Base-by-base conservation (phyloP, 768 basidiomycete genomes). In the Pholiota molesta region DNA sequence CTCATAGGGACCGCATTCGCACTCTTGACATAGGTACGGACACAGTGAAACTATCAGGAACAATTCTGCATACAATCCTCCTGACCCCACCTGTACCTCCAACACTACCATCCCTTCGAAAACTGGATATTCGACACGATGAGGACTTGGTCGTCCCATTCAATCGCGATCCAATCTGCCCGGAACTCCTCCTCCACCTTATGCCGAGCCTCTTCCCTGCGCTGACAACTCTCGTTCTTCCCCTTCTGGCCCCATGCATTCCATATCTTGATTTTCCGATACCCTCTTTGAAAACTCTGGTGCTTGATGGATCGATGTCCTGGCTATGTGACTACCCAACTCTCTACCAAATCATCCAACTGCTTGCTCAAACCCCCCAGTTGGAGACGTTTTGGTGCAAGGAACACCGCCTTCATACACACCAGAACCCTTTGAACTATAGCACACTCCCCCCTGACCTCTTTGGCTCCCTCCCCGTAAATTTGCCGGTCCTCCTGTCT, bases 291-390 rank as follows among this genome's bases (percentile, higher is more conserved):
- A 29, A 16, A 19, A 57, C 55, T 13, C 55, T 57, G 26, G 29
- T 57, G 21, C 55, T 57, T 17, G 55, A 57, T 21, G 55, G 55
- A 26, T 40, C 55, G 28, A 29, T 29, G 21, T 45, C 23, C 14
- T 49, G 5, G n/a, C 10, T 6, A 8, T 49, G 47, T 49, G 21
- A 49, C 23, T 26, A 49, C 8, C 47, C 19, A n/a, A 5, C 7
- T 10, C 7, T 57, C 28, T 29, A 26, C 42, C 55, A 57, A n/a
- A 28, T 57, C 7, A 21, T 40, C 13, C 19, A 45, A 17, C n/a
- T 57, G 6, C 55, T 57, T 26, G 40, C 42, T 13, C n/a, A 14
- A 26, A 49, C 47, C 1, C 47, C 47, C 3, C n/a, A 49, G 11
- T 19, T 49, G 13, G 47, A 49, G 47, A 26, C 23, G 23, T 26